Conservation (phyloP, 2,329 filamentous ascomycete genomes). For the Diaporthe sp. region DNA sequence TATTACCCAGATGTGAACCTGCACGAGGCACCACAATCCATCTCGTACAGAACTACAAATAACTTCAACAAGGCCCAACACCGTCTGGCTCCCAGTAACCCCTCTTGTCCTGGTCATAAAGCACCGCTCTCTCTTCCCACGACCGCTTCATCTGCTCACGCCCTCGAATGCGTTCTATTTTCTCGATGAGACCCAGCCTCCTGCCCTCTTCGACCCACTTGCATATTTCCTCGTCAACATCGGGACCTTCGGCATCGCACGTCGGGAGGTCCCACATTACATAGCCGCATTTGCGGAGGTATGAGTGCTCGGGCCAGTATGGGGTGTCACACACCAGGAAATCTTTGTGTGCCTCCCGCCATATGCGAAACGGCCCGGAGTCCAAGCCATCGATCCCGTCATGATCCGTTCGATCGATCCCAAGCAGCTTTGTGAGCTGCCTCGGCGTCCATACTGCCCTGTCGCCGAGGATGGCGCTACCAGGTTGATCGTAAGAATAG, state of each 20-base stretch:
- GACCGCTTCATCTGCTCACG: not conserved
- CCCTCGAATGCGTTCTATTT: not conserved
- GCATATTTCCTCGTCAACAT: not conserved
- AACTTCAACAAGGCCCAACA: not conserved
- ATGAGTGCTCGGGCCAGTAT: not conserved
- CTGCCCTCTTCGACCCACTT: not conserved
- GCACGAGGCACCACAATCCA: not conserved
- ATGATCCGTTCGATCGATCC: not conserved
- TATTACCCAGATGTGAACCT: not conserved
- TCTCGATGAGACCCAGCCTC: not conserved
- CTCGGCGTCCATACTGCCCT: not conserved
- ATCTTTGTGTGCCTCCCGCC: not conserved
- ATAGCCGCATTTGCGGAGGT: slow-evolving; percentile 6
- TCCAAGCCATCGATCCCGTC: slow-evolving; percentile 3
- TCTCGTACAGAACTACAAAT: not conserved
- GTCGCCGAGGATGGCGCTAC: not conserved
- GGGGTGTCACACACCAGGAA: not conserved
- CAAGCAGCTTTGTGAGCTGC: not conserved
- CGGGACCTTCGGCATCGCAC: not conserved
- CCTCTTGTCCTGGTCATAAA: not conserved
- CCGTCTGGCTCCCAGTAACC: not conserved
- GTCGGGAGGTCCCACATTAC: slow-evolving; percentile 2
- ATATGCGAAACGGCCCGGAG: not conserved
- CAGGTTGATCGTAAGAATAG: not conserved
- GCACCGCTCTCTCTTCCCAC: slow-evolving; percentile 7